A percentile compares a stretch with the other conserved stretches of the same genome.
phyloP scores from a whole-genome alignment of 805 yeast species.

The Teunomyces barrocoloradensis region DNA sequence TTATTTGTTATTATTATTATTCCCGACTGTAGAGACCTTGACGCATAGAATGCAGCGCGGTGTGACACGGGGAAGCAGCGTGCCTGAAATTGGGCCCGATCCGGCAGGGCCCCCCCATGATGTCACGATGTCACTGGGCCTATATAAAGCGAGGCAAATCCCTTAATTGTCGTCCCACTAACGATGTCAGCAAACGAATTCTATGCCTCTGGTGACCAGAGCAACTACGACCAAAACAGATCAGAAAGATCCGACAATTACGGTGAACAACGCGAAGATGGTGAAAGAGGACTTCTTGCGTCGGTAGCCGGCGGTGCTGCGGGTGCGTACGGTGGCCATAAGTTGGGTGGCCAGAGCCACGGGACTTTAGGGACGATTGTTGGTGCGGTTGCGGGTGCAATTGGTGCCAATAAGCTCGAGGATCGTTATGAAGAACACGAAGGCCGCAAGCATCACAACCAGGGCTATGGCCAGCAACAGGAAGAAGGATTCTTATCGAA shows the following conservation, averaged over 20 bases:
- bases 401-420: slow-evolving; percentile 28
- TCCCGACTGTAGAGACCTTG: no score
- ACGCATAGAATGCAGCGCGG: no score
- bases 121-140: background rate
- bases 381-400: slow-evolving; percentile 29
- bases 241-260: slow-evolving; percentile 5
- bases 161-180: background rate
- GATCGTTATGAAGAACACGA: slow-evolving; percentile 17
- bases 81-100: background rate
- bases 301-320: slow-evolving; percentile 30
- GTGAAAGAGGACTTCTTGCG: slow-evolving; percentile 26
- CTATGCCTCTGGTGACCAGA: slow-evolving; percentile 24
- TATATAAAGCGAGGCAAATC: background rate
- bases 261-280: slow-evolving; percentile 16
- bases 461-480: slow-evolving; percentile 1
- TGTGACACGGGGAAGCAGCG: no score
- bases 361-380: slow-evolving; percentile 26
- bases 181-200: slow-evolving; percentile 29
- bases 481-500: slow-evolving; percentile 9
- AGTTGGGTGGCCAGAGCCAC: slow-evolving; percentile 23
- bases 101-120: background rate
- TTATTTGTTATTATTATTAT: no score
- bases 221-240: slow-evolving; percentile 12
- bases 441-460: slow-evolving; percentile 8
- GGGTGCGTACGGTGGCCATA: slow-evolving; percentile 27